These are phyloP conservation scores for Bombardia bombarda DNA, from an alignment of 495 filamentous ascomycete species.

Conservation along the genomic window DNA sequence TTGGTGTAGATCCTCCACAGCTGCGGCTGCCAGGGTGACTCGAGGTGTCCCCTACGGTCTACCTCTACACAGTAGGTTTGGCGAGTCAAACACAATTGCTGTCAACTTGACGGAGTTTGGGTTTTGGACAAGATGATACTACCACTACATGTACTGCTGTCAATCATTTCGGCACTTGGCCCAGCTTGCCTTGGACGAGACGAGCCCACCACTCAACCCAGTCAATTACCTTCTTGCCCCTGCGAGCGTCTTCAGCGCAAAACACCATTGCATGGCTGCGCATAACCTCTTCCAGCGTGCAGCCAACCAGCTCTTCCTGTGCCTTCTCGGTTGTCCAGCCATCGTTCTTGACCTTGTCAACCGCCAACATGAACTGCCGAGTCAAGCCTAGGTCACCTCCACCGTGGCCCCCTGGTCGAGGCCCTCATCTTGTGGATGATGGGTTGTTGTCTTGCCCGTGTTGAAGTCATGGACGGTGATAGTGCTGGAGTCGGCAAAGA, in stretches of 20 bases:
- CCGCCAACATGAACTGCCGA: constrained; percentile 68
- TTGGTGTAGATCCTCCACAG: too few relatives aligned
- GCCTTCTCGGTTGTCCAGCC: constrained; percentile 61
- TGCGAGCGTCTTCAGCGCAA: constrained; percentile 82
- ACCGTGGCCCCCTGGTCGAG: constrained; percentile 72
- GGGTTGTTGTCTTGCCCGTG: constrained; percentile 44
- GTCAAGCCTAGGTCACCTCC: constrained; percentile 84
- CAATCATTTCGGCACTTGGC: too few relatives aligned
- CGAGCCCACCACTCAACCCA: constrained; percentile 77
- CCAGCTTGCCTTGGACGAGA: constrained; percentile 32
- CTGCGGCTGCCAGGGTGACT: too few relatives aligned
- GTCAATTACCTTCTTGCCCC: constrained; percentile 56
- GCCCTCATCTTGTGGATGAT: constrained; percentile 43
- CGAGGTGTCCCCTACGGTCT: too few relatives aligned
- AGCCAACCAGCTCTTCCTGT: constrained; percentile 69
- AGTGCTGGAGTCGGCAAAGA: constrained; percentile 63
- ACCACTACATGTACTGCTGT: too few relatives aligned
- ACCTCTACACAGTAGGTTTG: too few relatives aligned
- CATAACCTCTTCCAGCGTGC: constrained; percentile 74
- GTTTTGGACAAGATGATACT: too few relatives aligned
- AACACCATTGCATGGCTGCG: constrained; percentile 91
- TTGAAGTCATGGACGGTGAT: constrained; percentile 60
- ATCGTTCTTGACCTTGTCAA: constrained; percentile 67
- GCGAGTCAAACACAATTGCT: too few relatives aligned
- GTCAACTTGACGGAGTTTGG: too few relatives aligned